Percentiles rank a stretch among this genome's conserved stretches.
Evolutionary conservation across 768 basidiomycete species (phyloP).

Genomic region (Podaxis rugospora): DNA sequence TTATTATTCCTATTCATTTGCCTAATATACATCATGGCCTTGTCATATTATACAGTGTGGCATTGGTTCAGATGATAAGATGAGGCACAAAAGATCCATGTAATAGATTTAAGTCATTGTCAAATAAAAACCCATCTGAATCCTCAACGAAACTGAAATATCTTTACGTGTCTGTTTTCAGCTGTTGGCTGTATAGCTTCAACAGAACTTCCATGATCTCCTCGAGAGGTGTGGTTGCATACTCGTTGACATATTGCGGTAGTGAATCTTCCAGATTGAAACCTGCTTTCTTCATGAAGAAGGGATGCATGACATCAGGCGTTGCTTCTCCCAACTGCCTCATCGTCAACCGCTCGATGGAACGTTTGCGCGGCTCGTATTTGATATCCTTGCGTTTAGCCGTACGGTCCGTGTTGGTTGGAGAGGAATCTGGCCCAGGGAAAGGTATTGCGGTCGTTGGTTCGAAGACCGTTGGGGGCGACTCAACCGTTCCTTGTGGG

Average conservation of each 20-base stretch:
- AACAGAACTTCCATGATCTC: conserved; percentile 79
- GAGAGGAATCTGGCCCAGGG: conserved; percentile 1
- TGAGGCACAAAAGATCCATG: conserved; percentile 6
- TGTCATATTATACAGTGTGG: neutral
- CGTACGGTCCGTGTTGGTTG: conserved; percentile 10
- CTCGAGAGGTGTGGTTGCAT: conserved; percentile 77
- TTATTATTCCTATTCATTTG: neutral
- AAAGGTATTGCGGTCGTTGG: conserved; percentile 1
- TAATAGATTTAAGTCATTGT: conserved; percentile 1
- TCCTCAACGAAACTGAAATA: neutral
- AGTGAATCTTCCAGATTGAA: conserved; percentile 80
- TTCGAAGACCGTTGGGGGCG: neutral
- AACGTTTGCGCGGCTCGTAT: conserved; percentile 55
- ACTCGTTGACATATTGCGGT: conserved; percentile 87
- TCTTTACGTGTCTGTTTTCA: conserved; percentile 27
- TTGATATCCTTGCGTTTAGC: conserved; percentile 29
- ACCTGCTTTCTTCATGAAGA: conserved; percentile 81
- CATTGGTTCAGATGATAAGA: neutral
- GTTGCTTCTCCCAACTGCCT: conserved; percentile 87
- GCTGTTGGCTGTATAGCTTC: conserved; percentile 72
- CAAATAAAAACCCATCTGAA: neutral
- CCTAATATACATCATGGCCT: neutral
- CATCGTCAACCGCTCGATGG: conserved; percentile 79
- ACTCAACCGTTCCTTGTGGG: neutral
- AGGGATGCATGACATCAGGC: conserved; percentile 83